Conservation (phyloP, 2,329 filamentous ascomycete species). For the Acrodontium crateriforme region DNA sequence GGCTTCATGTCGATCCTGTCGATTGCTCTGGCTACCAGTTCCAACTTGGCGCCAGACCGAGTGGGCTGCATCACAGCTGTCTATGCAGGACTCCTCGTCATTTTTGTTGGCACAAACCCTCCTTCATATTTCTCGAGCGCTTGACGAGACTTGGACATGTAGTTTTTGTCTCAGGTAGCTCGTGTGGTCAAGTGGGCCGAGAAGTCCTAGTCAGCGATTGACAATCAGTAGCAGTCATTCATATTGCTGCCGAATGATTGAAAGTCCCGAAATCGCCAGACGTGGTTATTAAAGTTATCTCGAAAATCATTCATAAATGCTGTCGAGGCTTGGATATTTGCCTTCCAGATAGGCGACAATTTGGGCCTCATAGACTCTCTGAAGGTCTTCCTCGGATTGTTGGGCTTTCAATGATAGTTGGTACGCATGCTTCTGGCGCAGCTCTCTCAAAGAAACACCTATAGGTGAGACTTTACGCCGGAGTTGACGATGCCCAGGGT, state of each 20-base stretch:
- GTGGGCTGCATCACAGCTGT: constrained; percentile 6
- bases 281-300: too few relatives aligned
- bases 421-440: constrained; percentile 10
- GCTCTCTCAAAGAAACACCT: constrained; percentile 15
- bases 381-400: constrained; percentile 18
- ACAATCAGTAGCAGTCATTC: too few relatives aligned
- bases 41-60: constrained; percentile 5
- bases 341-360: constrained; percentile 19
- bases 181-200: too few relatives aligned
- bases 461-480: constrained; percentile 15
- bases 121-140: constrained; percentile 1
- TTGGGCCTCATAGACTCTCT: constrained; percentile 19
- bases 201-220: too few relatives aligned
- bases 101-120: constrained; percentile 8
- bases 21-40: constrained; percentile 2
- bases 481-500: too few relatives aligned
- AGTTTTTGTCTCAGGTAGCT: too few relatives aligned
- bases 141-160: not conserved
- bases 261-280: too few relatives aligned
- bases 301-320: constrained; percentile 1
- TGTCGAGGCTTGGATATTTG: constrained; percentile 2
- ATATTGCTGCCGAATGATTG: too few relatives aligned
- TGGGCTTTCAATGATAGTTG: constrained; percentile 7
- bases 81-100: constrained; percentile 8
- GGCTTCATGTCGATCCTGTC: constrained; percentile 7